phyloP scores from a whole-genome alignment of 108 stramenopile genomes.

The Cylindrotheca fusiformis region DNA sequence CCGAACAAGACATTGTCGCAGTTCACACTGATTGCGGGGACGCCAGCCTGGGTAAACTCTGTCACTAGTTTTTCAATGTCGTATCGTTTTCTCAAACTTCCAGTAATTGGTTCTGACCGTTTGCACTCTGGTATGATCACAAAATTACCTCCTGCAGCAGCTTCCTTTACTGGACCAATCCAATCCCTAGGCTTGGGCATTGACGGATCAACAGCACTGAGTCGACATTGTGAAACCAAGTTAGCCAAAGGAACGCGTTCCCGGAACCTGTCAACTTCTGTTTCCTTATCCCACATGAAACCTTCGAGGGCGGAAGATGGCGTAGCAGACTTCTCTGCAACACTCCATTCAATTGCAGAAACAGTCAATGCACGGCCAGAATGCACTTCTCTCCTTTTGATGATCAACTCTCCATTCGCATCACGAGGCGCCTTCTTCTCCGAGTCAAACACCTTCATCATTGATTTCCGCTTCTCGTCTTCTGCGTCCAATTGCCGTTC shows the following conservation, averaged over 20 bases:
- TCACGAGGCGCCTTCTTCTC: constrained; percentile 58
- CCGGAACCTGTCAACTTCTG: constrained; percentile 80
- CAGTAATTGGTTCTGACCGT: constrained; percentile 69
- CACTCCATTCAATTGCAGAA: constrained; percentile 85
- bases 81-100: constrained; percentile 78
- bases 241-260: constrained; percentile 79
- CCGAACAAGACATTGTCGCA: constrained; percentile 82
- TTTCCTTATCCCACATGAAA: constrained; percentile 92
- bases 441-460: too few relatives aligned
- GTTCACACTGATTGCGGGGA: constrained; percentile 66
- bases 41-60: constrained; percentile 55
- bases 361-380: constrained; percentile 82
- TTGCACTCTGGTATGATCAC: constrained; percentile 86
- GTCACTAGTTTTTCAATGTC: constrained; percentile 64
- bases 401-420: constrained; percentile 72
- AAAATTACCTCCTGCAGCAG: constrained; percentile 44
- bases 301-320: constrained; percentile 74
- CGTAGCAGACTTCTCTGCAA: constrained; percentile 78
- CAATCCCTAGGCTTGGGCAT: constrained; percentile 77
- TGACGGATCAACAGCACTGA: constrained; percentile 49
- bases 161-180: constrained; percentile 62
- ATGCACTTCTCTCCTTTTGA: constrained; percentile 76
- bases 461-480: constrained; percentile 29
- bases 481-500: constrained; percentile 29
- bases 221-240: constrained; percentile 66